A percentile compares a stretch with the other conserved stretches of the same genome.
These are phyloP conservation scores for Pseudotsuga menziesii DNA, from an alignment of 75 land plant genomes.

Conservation along the genomic window DNA sequence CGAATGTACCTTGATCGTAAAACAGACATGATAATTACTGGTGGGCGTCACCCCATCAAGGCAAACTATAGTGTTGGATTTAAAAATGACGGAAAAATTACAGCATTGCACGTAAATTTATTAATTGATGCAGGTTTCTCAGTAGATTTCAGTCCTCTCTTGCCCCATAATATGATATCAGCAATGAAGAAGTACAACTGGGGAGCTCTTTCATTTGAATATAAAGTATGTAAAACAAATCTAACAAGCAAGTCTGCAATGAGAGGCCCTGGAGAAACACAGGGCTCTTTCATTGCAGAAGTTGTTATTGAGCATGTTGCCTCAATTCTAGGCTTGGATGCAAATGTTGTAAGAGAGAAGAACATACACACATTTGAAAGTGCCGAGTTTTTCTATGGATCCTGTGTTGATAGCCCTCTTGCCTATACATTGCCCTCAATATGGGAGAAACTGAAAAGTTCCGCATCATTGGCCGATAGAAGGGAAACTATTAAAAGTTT, in stretches of 20 bases:
- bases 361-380: not conserved
- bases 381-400: not conserved
- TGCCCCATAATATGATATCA: constrained; percentile 29
- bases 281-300: constrained; percentile 83
- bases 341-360: constrained; percentile 20
- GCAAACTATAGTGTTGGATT: constrained; percentile 76
- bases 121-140: constrained; percentile 73
- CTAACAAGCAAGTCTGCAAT: constrained; percentile 63
- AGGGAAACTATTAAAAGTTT: constrained; percentile 30
- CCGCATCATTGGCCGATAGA: constrained; percentile 29
- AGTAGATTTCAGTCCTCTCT: constrained; percentile 45
- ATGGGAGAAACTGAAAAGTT: constrained; percentile 38
- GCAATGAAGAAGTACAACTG: constrained; percentile 74
- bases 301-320: constrained; percentile 81
- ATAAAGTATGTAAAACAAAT: constrained; percentile 83
- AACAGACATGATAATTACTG: constrained; percentile 82
- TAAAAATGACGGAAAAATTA: constrained; percentile 70
- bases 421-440: constrained; percentile 6
- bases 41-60: constrained; percentile 81
- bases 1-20: constrained; percentile 75
- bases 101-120: constrained; percentile 63
- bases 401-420: not conserved
- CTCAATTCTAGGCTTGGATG: constrained; percentile 41
- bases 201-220: constrained; percentile 65
- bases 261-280: constrained; percentile 85